Evolutionary conservation across 306 rosid species (phyloP).

Genomic region (Prunus armeniaca): DNA sequence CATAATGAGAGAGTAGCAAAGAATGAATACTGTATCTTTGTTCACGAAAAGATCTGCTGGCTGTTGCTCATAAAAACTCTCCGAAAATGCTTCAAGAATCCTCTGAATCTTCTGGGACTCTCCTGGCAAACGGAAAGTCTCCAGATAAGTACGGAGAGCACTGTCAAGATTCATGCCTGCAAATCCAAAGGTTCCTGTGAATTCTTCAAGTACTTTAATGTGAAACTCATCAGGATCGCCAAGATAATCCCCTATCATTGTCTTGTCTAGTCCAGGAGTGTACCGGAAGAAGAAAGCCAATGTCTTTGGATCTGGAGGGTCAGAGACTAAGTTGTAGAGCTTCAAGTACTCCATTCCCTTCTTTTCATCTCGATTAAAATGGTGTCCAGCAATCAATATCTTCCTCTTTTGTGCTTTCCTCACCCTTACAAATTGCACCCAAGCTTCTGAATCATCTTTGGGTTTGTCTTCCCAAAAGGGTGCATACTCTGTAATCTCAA

Average conservation of each 20-base stretch:
- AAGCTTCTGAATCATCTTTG: conserved; percentile 40
- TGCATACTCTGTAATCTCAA: conserved; percentile 45
- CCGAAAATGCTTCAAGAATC: conserved; percentile 71
- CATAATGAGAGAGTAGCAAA: conserved; percentile 90
- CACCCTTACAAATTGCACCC: conserved; percentile 57
- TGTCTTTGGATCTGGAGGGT: conserved; percentile 71
- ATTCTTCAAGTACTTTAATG: conserved; percentile 66
- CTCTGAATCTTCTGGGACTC: conserved; percentile 95
- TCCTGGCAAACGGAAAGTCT: conserved; percentile 75
- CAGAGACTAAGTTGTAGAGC: conserved; percentile 56
- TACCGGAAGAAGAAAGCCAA: conserved; percentile 69
- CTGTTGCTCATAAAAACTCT: conserved; percentile 63
- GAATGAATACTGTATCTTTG: conserved; percentile 77
- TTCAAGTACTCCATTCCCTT: conserved; percentile 81
- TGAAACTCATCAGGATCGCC: conserved; percentile 87
- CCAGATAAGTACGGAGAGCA: conserved; percentile 74
- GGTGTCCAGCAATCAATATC: conserved; percentile 68
- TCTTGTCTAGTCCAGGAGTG: conserved; percentile 78
- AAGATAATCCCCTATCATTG: conserved; percentile 71
- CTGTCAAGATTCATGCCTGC: conserved; percentile 77
- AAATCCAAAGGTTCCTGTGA: conserved; percentile 63
- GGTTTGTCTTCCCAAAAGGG: conserved; percentile 77
- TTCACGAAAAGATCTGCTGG: conserved; percentile 61
- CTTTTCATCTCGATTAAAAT: conserved; percentile 76
- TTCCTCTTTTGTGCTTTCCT: conserved; percentile 74